A percentile compares a stretch with the other conserved stretches of the same genome.
phyloP scores from a whole-genome alignment of 2,329 filamentous ascomycete genomes.

The Trichophyton benhamiae region DNA sequence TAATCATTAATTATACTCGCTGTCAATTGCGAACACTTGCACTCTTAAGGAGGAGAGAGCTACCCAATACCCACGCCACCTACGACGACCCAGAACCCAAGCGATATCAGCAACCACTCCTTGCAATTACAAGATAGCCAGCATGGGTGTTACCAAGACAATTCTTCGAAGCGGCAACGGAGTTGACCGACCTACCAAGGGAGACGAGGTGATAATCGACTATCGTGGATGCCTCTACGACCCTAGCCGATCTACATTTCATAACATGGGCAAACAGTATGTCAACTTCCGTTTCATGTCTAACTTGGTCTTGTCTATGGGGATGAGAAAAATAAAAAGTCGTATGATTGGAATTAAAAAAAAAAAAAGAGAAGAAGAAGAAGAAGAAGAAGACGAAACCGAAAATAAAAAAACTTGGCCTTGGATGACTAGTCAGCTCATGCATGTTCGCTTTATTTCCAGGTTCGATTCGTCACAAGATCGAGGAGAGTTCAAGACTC shows the following conservation, averaged over 20 bases:
- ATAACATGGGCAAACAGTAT: constrained; percentile 58
- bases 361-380: too few species aligned
- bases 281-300: constrained; percentile 21
- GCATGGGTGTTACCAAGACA: constrained; percentile 64
- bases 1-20: not conserved
- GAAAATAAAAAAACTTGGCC: too few species aligned
- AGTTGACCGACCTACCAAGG: constrained; percentile 46
- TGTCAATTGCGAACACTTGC: not conserved
- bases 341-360: not conserved
- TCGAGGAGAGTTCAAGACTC: constrained; percentile 60
- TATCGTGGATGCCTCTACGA: constrained; percentile 81
- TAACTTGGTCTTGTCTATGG: not conserved
- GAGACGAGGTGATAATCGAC: constrained; percentile 71
- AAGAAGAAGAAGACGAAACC: too few species aligned
- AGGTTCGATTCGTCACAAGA: constrained; percentile 79
- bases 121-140: not conserved
- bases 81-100: not conserved
- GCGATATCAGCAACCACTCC: not conserved
- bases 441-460: constrained; percentile 7
- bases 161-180: constrained; percentile 49
- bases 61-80: not conserved
- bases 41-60: not conserved
- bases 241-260: constrained; percentile 44
- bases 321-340: not conserved
- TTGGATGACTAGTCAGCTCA: not conserved